Evolutionary conservation across 163 green algal species (phyloP).

Genomic region (Coccomyxa subellipsoidea): DNA sequence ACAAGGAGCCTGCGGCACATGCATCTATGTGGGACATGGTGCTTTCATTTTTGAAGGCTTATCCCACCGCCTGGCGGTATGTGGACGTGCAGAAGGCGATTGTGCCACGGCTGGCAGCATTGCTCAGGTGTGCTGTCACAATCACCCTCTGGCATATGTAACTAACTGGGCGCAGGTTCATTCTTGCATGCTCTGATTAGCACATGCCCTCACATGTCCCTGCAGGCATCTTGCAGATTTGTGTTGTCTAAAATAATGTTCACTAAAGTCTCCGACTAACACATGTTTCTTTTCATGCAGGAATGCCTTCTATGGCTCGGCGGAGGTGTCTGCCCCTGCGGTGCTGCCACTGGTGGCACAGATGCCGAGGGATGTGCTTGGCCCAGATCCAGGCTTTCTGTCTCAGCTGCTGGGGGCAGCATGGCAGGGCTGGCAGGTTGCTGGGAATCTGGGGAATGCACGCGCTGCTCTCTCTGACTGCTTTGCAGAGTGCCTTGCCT

Average conservation of each 20-base stretch:
- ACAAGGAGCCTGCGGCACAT: slow-evolving; percentile 64
- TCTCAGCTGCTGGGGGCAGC: slow-evolving; percentile 29
- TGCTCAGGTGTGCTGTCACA: slow-evolving; percentile 40
- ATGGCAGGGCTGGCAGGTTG: slow-evolving; percentile 27
- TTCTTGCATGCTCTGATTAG: too few species aligned
- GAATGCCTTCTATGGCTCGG: slow-evolving; percentile 66
- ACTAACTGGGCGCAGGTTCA: too few species aligned
- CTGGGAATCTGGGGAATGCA: not conserved
- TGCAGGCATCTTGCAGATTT: too few species aligned
- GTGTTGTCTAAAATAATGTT: too few species aligned
- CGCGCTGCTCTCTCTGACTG: not conserved
- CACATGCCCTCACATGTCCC: too few species aligned
- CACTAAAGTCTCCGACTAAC: too few species aligned
- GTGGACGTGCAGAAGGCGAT: slow-evolving; percentile 60
- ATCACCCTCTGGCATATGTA: too few species aligned
- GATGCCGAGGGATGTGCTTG: slow-evolving; percentile 15
- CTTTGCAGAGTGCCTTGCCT: not conserved
- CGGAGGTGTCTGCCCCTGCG: slow-evolving; percentile 50
- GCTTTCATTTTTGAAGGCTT: slow-evolving; percentile 52
- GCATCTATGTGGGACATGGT: slow-evolving; percentile 69
- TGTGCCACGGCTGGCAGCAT: slow-evolving; percentile 50
- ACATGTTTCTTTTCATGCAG: slow-evolving; percentile 17
- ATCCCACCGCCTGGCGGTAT: slow-evolving; percentile 30
- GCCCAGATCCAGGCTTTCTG: not conserved
- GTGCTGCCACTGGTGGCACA: slow-evolving; percentile 61